Percentiles rank a stretch among this genome's conserved stretches.
Evolutionary conservation across 2,329 filamentous ascomycete genomes (phyloP).

Genomic region (Xylaria sp.): DNA sequence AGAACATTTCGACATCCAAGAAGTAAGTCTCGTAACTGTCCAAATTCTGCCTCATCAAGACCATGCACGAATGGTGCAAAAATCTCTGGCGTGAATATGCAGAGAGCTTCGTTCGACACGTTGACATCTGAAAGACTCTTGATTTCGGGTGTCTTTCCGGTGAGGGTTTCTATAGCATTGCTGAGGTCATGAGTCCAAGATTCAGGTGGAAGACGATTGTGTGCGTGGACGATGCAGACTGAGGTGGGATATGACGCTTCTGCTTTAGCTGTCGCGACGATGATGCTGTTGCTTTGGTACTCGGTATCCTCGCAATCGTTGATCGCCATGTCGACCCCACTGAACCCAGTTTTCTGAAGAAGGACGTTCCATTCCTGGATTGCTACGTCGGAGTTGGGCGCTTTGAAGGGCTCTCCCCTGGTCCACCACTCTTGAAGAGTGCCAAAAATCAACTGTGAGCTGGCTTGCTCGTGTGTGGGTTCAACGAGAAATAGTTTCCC

Average conservation of each 20-base stretch:
- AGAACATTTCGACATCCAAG: background rate
- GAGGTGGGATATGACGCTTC: background rate
- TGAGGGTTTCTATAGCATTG: background rate
- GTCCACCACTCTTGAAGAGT: conserved; percentile 33
- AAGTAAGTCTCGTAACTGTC: background rate
- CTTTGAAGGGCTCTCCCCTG: background rate
- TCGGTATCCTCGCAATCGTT: background rate
- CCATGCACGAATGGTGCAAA: background rate
- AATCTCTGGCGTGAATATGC: background rate
- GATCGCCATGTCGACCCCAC: background rate
- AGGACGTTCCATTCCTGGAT: background rate
- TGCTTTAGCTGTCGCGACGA: background rate
- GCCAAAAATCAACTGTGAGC: conserved; percentile 27
- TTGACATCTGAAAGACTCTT: background rate
- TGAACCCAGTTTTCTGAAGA: background rate
- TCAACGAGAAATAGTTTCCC: conserved; percentile 31
- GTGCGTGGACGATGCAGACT: background rate
- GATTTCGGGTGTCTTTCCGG: background rate
- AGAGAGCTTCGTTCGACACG: background rate
- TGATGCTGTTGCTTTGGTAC: background rate
- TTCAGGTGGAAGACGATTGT: background rate
- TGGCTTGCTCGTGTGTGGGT: conserved; percentile 17
- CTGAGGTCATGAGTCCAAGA: background rate
- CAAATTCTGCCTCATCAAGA: background rate
- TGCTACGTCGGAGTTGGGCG: background rate